Evolutionary conservation across 1,284 basidiomycete species (phyloP).

Genomic region (Malassezia dermatis): DNA sequence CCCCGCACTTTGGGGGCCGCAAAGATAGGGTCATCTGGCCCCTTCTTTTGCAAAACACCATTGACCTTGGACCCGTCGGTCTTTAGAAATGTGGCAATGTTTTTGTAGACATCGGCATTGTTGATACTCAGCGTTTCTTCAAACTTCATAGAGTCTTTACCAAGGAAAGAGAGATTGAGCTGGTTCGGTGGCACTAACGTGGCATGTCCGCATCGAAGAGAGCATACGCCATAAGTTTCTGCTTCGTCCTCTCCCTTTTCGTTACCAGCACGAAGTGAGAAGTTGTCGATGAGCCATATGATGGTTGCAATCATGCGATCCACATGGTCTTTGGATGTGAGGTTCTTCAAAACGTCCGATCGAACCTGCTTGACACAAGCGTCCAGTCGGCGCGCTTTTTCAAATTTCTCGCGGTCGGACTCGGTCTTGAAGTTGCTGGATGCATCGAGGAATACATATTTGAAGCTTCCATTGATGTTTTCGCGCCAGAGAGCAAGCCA

Average conservation of each 20-base stretch:
- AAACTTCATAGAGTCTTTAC: slow-evolving; percentile 48
- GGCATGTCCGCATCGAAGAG: slow-evolving; percentile 43
- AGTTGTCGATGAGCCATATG: slow-evolving; percentile 47
- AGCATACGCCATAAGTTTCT: slow-evolving; percentile 46
- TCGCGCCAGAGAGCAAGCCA: slow-evolving; percentile 47
- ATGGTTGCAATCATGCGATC: slow-evolving; percentile 47
- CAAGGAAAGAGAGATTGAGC: slow-evolving; percentile 44
- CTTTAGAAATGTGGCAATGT: slow-evolving; percentile 42
- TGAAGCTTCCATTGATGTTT: slow-evolving; percentile 44
- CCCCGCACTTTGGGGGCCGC: slow-evolving; percentile 48
- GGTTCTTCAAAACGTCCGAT: slow-evolving; percentile 33
- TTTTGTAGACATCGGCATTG: slow-evolving; percentile 42
- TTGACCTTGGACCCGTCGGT: slow-evolving; percentile 36
- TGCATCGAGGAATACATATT: slow-evolving; percentile 47
- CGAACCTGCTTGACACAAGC: slow-evolving; percentile 38
- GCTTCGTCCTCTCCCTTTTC: slow-evolving; percentile 48
- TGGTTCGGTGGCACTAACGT: slow-evolving; percentile 34
- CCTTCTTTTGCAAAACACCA: slow-evolving; percentile 70
- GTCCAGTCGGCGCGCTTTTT: slow-evolving; percentile 45
- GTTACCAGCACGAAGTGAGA: slow-evolving; percentile 46
- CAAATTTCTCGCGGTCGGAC: slow-evolving; percentile 45
- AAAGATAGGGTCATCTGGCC: slow-evolving; percentile 77
- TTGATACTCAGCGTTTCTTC: slow-evolving; percentile 41
- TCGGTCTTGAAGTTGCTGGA: slow-evolving; percentile 45
- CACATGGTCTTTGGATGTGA: slow-evolving; percentile 37